phyloP scores from a whole-genome alignment of 371 early-diverging fungal species.

The Circinella umbellata region DNA sequence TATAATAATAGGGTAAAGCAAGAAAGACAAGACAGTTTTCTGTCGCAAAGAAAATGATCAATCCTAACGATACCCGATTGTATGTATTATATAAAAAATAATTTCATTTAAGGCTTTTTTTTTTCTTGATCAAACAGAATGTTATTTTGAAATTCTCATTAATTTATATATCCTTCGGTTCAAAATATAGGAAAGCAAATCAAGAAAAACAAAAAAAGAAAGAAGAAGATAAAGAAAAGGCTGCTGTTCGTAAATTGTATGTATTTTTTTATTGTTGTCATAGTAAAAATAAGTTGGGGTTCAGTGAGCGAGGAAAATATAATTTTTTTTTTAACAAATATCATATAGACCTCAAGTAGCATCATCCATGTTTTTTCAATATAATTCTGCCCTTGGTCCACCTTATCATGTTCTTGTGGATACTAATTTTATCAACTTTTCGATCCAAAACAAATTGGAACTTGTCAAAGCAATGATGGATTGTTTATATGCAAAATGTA shows the following conservation, averaged over 20 bases:
- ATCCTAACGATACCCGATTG: conserved; percentile 88
- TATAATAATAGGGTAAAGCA: conserved; percentile 77
- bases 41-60: conserved; percentile 89
- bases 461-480: conserved; percentile 98
- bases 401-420: conserved; percentile 99
- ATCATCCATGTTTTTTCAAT: conserved; percentile 95
- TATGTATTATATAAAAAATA: conserved; percentile 36
- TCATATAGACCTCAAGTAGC: conserved; percentile 85
- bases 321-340: conserved; percentile 13
- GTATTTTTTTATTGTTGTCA: conserved; percentile 16
- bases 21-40: conserved; percentile 94
- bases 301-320: too few species aligned
- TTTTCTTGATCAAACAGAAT: too few species aligned
- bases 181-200: conserved; percentile 72
- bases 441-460: conserved; percentile 99
- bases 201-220: conserved; percentile 79
- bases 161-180: not conserved
- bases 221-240: conserved; percentile 70
- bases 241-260: conserved; percentile 83
- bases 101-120: too few species aligned
- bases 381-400: conserved; percentile 96
- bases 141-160: not conserved
- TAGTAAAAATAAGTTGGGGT: not conserved
- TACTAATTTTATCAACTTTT: conserved; percentile 99
- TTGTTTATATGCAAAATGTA: conserved; percentile 96